Percentiles rank a stretch among this genome's conserved stretches.
These are phyloP conservation scores for Hygrophorus pudorinus DNA, from an alignment of 768 basidiomycete genomes.

Conservation along the genomic window DNA sequence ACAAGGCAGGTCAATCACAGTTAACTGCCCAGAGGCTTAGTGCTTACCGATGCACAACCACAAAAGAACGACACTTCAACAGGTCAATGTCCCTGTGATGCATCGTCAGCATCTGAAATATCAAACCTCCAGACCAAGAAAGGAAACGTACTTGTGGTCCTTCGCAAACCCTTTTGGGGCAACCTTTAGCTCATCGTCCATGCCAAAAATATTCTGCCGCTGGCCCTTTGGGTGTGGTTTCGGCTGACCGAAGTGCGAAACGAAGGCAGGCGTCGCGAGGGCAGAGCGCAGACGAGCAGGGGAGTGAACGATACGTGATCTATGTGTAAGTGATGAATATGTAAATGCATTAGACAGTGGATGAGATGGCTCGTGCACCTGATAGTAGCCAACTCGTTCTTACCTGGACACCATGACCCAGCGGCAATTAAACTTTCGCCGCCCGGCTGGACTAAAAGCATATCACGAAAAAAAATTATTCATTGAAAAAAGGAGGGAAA, in stretches of 20 bases:
- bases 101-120: neutral
- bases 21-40: constrained; percentile 9
- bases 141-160: constrained; percentile 50
- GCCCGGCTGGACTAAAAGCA: constrained; percentile 47
- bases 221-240: constrained; percentile 49
- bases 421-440: constrained; percentile 66
- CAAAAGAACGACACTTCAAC: constrained; percentile 73
- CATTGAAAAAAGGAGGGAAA: neutral
- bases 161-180: constrained; percentile 89
- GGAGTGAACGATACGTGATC: constrained; percentile 41
- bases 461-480: neutral
- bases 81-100: constrained; percentile 76
- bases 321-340: constrained; percentile 28
- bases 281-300: constrained; percentile 53
- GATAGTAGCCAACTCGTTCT: constrained; percentile 70
- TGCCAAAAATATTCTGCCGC: constrained; percentile 74
- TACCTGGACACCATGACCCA: constrained; percentile 71
- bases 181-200: constrained; percentile 80
- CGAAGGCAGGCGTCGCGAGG: constrained; percentile 64
- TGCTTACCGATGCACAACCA: constrained; percentile 50
- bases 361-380: constrained; percentile 32
- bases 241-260: constrained; percentile 65
- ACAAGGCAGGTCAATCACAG: constrained; percentile 9
- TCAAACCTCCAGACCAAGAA: constrained; percentile 4
- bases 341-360: neutral